Evolutionary conservation across 1,139 yeast species (phyloP), one percentile per base, ranked within the genome.

Genomic region (Protomyces inouyei): DNA sequence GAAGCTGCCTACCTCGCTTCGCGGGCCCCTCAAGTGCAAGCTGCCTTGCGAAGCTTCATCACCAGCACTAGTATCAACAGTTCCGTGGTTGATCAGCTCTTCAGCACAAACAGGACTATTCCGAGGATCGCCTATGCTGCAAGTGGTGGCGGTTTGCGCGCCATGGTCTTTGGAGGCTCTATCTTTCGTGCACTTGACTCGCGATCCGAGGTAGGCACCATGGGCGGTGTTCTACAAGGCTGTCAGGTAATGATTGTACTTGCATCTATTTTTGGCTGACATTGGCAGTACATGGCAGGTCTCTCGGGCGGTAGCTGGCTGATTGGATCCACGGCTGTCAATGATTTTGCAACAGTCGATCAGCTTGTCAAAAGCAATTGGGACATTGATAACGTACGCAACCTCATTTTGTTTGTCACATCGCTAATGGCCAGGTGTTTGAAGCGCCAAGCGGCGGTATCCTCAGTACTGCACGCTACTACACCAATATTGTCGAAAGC

Each of bases 131-230:
- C 87, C 2, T 72, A 90, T 23, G 91, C 96, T 2, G 87, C 88
- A 72, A 85, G 93, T 4, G 97, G 97, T 51, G 97, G 97, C 71
- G 95, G 97, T 2, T 90, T 88, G 76, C 82, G 97, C 66, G 96
- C 97, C 60, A 88, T 90, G 96, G 76, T 90, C 52, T 76, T 80
- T 65, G 96, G 96, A n/a, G 97, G 96, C 1, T 97, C 97, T 52
- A 85, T 86, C 74, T 75, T 90, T 52, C 79, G 92, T 16, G 97
- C 93, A 0, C 75, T 89, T 67, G 97, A 91, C 73, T 82, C 83
- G 70, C 80, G 97, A 71, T 86, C 95, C 3, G 80, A 81, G 48
- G 84, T 78, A 35, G 82, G 82, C 3, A 75, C 79, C 59, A 76
- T 92, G 64, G 97, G 96, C 46, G 96, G 97, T 2, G 75, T 92